Evolutionary conservation across 148 eudicot species (phyloP), one percentile per base, ranked within the genome.

Genomic region (Heliosperma pusillum): DNA sequence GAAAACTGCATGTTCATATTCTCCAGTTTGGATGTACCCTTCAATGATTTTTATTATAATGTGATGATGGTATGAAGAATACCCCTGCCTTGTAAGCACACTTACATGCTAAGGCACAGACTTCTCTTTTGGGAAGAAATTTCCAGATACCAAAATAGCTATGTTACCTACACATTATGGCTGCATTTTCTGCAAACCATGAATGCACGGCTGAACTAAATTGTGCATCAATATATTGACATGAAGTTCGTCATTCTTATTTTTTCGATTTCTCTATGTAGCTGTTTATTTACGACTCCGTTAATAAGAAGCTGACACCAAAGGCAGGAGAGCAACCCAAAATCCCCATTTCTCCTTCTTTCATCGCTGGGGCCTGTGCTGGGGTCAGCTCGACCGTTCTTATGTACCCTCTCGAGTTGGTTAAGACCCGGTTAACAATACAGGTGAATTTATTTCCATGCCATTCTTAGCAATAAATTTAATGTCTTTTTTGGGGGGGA

Each of bases 311-410:
- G 30, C 79, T 96, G 76, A 86, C 97, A 40, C 81, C 92, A 4
- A 92, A 88, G 81, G 80, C 81, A 21, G 97, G 97, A 26, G 97
- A 92, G 77, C 78, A 83, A 50, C 75, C 86, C 4, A 90, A 85
- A 80, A 69, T 92, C 22, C 99, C 90, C 7, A 75, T 96, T 25
- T 91, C 99, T 2, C 89, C 96, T n/a, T 90, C 99, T 71, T 86
- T 89, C 56, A 76, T 96, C 74, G 99, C 99, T 7, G 99, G 99
- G 57, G 99, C 97, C n/a, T 84, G 88, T 81, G 99, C 99, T 26
- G 99, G 97, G 71, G 90, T 96, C 63, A 87, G 88, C 88, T 89
- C 97, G 8, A 96, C 99, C 58, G 56, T 96, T 53, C 79, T 81
- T 42, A 96, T 91, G 25, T 96, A 96, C 82, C 99, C 99, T 10